Percentiles rank a stretch among this genome's conserved stretches.
These are phyloP conservation scores for Fusarium chlamydosporum DNA, from an alignment of 2,329 filamentous ascomycete genomes.

Conservation along the genomic window DNA sequence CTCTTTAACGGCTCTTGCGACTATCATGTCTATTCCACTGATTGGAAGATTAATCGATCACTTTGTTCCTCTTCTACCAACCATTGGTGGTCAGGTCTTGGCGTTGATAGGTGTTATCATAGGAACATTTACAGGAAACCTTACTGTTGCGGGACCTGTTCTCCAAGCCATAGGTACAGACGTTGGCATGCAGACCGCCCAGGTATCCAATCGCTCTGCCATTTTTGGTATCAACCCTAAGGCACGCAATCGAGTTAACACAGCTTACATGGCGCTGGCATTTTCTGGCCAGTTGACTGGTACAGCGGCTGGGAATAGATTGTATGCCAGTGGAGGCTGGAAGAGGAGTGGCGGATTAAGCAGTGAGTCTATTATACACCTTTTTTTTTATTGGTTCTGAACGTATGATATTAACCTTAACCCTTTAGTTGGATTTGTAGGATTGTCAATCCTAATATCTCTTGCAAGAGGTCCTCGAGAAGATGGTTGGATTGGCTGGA, in stretches of 20 bases:
- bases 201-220: conserved; percentile 78
- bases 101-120: conserved; percentile 73
- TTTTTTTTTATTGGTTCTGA: background rate
- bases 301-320: conserved; percentile 69
- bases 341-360: conserved; percentile 60
- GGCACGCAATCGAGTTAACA: conserved; percentile 82
- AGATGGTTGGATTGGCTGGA: conserved; percentile 54
- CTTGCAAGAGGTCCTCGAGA: conserved; percentile 52
- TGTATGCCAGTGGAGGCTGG: conserved; percentile 68
- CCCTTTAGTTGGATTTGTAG: conserved; percentile 47
- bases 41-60: conserved; percentile 78
- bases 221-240: conserved; percentile 80
- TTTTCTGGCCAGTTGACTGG: conserved; percentile 84
- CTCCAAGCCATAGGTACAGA: conserved; percentile 80
- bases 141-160: conserved; percentile 78
- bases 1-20: conserved; percentile 79
- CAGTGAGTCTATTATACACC: conserved; percentile 42
- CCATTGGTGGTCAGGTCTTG: conserved; percentile 72
- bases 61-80: conserved; percentile 76
- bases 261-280: conserved; percentile 82
- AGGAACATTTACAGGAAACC: conserved; percentile 77
- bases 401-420: background rate
- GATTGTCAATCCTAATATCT: conserved; percentile 49
- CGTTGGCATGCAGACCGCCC: conserved; percentile 78
- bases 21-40: conserved; percentile 76